Evolutionary conservation across 148 eudicot species (phyloP), one percentile per base, ranked within the genome.

Genomic region (Chenopodium berlandieri): DNA sequence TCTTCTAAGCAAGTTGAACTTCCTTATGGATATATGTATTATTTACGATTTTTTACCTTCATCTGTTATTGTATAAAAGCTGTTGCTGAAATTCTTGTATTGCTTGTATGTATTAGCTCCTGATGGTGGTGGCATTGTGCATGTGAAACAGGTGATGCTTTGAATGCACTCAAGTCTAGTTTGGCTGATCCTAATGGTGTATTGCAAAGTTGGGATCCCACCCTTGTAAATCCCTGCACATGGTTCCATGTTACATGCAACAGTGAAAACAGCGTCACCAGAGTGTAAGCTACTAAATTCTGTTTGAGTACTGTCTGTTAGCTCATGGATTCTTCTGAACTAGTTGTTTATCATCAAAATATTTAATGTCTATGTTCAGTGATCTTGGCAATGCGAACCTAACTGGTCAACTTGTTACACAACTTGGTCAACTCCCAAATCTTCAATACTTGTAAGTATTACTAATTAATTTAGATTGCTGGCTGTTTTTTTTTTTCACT

Each of bases 211-310:
- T 94, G 98, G 98, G 97, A 89, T 90, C 72, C 92, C 46, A 90
- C 95, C 63, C 91, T 87, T 83, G 94, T 88, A 73, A 91, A 89
- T 89, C 98, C 98, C 34, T 94, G 98, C 82, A 85, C 92, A 32
- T 94, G 98, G 98, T 90, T 89, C 81, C 94, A 92, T 65, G 92
- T 94, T 68, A 90, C 97, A 5, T 94, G 98, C 89, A 90, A 91
- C 86, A 66, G 32, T 74, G 92, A 91, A 1, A 91, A 90, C 81
- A 88, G 89, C 47, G 97, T 92, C 82, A 92, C 92, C 19, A 84
- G 94, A 87, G 95, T 94, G 98, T 94, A 84, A 86, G 95, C 81
- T 19, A 22, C 37, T 48, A 7, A 82, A 65, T 14, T 78, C 65
- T 48, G 47, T 40, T 69, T 68, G 62, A 3, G 52, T 32, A 20